Percentiles rank a stretch among this genome's conserved stretches.
These are phyloP conservation scores for Mycena leptocephala DNA, from an alignment of 768 basidiomycete species.

Conservation along the genomic window DNA sequence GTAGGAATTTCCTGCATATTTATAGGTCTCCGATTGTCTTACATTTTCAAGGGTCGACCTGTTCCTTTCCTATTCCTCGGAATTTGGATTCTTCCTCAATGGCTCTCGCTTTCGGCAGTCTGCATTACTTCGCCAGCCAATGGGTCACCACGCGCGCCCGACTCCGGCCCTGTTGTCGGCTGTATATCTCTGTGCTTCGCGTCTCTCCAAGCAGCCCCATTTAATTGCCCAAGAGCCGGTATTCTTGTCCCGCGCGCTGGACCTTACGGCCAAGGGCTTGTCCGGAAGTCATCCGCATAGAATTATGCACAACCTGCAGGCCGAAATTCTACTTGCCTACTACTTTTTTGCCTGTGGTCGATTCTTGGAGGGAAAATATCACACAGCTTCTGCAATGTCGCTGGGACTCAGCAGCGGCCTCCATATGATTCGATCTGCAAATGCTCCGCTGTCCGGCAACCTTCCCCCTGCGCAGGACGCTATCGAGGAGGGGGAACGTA, in stretches of 20 bases:
- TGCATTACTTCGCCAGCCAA: slow-evolving; percentile 48
- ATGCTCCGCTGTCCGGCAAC: slow-evolving; percentile 50
- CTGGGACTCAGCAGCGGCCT: slow-evolving; percentile 54
- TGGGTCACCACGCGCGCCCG: slow-evolving; percentile 53
- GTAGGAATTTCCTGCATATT: slow-evolving; percentile 40
- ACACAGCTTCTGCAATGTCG: slow-evolving; percentile 56
- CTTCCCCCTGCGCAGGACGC: slow-evolving; percentile 42
- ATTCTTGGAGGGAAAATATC: slow-evolving; percentile 60
- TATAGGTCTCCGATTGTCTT: neutral
- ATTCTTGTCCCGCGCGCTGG: slow-evolving; percentile 60
- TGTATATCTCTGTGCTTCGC: slow-evolving; percentile 57
- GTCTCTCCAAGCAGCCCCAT: slow-evolving; percentile 47
- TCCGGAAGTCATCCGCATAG: slow-evolving; percentile 56
- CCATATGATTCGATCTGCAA: slow-evolving; percentile 48
- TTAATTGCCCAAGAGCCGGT: slow-evolving; percentile 46
- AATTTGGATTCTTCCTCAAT: slow-evolving; percentile 74
- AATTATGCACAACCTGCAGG: slow-evolving; percentile 65
- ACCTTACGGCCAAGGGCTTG: slow-evolving; percentile 54
- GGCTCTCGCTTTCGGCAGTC: slow-evolving; percentile 60
- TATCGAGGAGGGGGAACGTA: slow-evolving; percentile 55
- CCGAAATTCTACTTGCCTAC: slow-evolving; percentile 68
- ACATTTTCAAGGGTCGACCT: slow-evolving; percentile 34
- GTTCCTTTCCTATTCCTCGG: slow-evolving; percentile 65
- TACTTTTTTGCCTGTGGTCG: slow-evolving; percentile 70
- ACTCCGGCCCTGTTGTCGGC: slow-evolving; percentile 55